A percentile compares a stretch with the other conserved stretches of the same genome.
These are phyloP conservation scores for Ceratocystis alfenasii DNA, from an alignment of 2,329 filamentous ascomycete species.

Conservation along the genomic window DNA sequence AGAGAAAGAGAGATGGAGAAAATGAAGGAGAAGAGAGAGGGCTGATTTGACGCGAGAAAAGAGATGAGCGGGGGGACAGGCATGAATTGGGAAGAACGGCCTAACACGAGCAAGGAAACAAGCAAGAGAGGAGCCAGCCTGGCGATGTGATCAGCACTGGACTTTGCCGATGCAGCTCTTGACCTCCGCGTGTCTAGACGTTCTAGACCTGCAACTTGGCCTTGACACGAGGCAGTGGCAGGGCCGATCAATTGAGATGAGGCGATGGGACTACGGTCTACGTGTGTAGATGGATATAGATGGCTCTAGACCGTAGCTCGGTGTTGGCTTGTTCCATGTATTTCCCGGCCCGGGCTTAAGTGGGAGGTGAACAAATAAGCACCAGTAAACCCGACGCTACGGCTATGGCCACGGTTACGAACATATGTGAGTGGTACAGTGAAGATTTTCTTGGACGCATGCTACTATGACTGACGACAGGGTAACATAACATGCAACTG, in stretches of 20 bases:
- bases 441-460: background rate
- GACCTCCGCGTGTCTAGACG: background rate
- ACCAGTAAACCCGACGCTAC: background rate
- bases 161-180: background rate
- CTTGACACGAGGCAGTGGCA: background rate
- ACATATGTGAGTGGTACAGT: background rate
- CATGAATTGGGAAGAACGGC: background rate
- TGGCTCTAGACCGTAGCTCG: background rate
- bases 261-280: background rate
- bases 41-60: background rate
- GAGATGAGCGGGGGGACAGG: background rate
- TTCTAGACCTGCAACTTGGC: conserved; percentile 1
- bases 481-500: background rate
- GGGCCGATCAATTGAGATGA: conserved; percentile 2
- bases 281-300: background rate
- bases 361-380: background rate
- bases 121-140: background rate
- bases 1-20: background rate
- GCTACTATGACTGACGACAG: background rate
- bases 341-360: background rate
- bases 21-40: background rate
- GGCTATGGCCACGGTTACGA: background rate
- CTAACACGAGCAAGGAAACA: background rate
- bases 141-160: background rate
- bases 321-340: background rate